These are phyloP conservation scores for Cryphonectria radicalis DNA, from an alignment of 2,329 filamentous ascomycete genomes.

Conservation along the genomic window DNA sequence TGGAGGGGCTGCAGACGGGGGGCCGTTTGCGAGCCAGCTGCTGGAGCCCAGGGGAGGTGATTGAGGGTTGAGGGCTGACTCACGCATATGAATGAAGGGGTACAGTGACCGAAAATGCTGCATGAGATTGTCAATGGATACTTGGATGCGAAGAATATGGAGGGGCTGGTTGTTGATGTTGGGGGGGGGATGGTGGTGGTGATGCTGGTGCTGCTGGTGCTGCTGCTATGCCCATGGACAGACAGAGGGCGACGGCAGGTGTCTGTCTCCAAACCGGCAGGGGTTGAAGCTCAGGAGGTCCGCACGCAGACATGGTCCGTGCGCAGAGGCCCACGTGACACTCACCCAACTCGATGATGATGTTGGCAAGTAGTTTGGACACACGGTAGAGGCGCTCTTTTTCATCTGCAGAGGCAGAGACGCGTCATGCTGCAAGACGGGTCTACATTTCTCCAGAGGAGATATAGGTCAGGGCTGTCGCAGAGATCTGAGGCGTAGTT, in stretches of 20 bases:
- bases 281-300: constrained; percentile 1
- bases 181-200: constrained; percentile 3
- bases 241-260: not conserved
- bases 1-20: constrained; percentile 21
- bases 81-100: constrained; percentile 30
- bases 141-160: constrained; percentile 31
- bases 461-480: not conserved
- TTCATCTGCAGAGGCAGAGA: not conserved
- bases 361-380: not conserved
- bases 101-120: constrained; percentile 25
- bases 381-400: not conserved
- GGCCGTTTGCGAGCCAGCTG: not conserved
- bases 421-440: not conserved
- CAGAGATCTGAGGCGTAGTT: not conserved
- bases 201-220: not conserved
- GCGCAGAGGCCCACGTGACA: constrained; percentile 4
- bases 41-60: constrained; percentile 2
- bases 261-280: constrained; percentile 5
- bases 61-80: constrained; percentile 2
- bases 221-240: not conserved
- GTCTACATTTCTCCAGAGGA: not conserved
- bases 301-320: constrained; percentile 3
- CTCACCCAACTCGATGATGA: not conserved
- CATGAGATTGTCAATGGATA: constrained; percentile 31
- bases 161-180: constrained; percentile 19